Evolutionary conservation across 73 alveolate genomes (phyloP), one percentile per base, ranked within the genome.

Genomic region (Paramecium sonneborni): DNA sequence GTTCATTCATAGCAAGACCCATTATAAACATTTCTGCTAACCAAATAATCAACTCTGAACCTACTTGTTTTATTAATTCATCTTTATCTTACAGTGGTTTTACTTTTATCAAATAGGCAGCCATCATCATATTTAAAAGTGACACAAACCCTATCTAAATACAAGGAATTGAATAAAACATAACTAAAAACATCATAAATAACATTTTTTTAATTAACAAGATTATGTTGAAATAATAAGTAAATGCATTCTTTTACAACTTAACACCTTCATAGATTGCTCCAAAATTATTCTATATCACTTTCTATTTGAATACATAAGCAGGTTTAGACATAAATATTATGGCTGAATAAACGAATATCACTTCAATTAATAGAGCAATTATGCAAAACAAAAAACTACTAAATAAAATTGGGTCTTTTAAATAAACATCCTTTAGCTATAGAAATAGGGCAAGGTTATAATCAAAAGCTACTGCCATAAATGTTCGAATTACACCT

Each of bases 391-490:
- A 46, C 7, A 79, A 15, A 14, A 32, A 32, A 79, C 90, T 79
- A 3, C 62, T 14, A 12, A 79, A 79, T 79, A 79, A 39, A 0
- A 79, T 15, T 18, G 55, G 90, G 12, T 46, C 72, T 79, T 41
- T 18, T 7, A 24, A 37, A 20, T 38, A 39, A 5, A 79, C 30
- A 43, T 46, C 90, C 7, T 41, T 11, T 20, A 79, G 4, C n/a
- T 79, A 79, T 1, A 79, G 74, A 46, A 79, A 79, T 9, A 79
- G 15, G 10, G 90, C 90, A 9, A 79, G 28, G 20, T 79, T 79
- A n/a, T 41, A 79, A 43, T 79, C 90, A 46, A 79, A 79, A 1
- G 90, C 90, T 2, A 79, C 90, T 5, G 90, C 90, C 90, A 41
- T 79, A 18, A 43, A 79, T 79, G 90, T 79, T 9, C 90, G 46